Evolutionary conservation across 2,329 filamentous ascomycete genomes (phyloP).

Genomic region (Neonectria magnoliae): DNA sequence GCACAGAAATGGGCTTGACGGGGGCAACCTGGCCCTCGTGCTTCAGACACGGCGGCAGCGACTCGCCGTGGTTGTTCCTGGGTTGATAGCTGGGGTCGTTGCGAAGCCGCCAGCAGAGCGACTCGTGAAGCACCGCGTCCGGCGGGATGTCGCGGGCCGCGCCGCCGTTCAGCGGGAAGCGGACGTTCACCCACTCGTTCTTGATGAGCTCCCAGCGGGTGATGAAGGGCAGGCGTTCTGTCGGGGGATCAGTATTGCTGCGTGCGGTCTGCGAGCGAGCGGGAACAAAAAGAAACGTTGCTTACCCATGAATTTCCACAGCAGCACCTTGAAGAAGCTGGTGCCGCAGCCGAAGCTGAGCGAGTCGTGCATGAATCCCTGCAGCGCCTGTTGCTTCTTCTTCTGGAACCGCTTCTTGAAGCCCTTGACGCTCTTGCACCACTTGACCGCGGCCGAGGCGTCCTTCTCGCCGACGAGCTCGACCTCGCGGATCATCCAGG

Average conservation of each 20-base stretch:
- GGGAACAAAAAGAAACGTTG: not conserved
- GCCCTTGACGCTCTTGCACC: constrained; percentile 43
- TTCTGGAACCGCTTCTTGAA: constrained; percentile 47
- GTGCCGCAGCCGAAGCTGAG: constrained; percentile 51
- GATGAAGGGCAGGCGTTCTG: constrained; percentile 53
- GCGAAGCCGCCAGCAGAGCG: not conserved
- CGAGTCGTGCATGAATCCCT: constrained; percentile 51
- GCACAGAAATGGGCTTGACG: not conserved
- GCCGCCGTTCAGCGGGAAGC: constrained; percentile 52
- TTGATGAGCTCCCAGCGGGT: constrained; percentile 52
- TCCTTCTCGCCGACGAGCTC: constrained; percentile 50
- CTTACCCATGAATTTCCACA: constrained; percentile 58
- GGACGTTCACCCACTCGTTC: constrained; percentile 45
- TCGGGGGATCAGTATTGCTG: not conserved
- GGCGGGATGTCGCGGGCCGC: constrained; percentile 51
- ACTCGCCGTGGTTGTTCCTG: constrained; percentile 5
- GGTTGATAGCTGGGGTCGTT: not conserved
- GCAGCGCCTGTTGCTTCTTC: constrained; percentile 45
- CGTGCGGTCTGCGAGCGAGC: not conserved
- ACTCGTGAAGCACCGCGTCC: constrained; percentile 51
- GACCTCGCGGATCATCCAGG: constrained; percentile 64
- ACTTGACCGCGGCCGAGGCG: constrained; percentile 46
- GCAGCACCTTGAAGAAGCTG: constrained; percentile 50
- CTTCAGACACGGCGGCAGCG: constrained; percentile 2
- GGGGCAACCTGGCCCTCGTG: not conserved